A percentile compares a stretch with the other conserved stretches of the same genome.
phyloP scores from a whole-genome alignment of 495 filamentous ascomycete genomes.

The Lepraria neglecta region DNA sequence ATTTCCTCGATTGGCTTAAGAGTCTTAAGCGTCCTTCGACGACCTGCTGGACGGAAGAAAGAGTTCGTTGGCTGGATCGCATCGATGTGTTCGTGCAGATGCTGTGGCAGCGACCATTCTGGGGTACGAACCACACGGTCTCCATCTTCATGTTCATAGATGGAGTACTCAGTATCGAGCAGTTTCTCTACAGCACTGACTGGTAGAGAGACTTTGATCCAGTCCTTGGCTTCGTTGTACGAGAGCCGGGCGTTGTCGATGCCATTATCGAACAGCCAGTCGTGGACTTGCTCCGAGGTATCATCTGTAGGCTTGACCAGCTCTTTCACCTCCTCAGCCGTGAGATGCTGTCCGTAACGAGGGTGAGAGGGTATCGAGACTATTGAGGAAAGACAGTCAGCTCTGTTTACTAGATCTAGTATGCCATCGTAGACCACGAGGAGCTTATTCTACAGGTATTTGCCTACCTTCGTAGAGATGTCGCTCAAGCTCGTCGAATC shows the following conservation, averaged over 20 bases:
- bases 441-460: background rate
- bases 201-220: slow-evolving; percentile 36
- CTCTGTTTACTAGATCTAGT: background rate
- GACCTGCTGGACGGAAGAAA: slow-evolving; percentile 39
- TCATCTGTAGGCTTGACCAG: slow-evolving; percentile 35
- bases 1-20: slow-evolving; percentile 17
- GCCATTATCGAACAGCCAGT: slow-evolving; percentile 41
- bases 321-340: slow-evolving; percentile 35
- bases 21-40: slow-evolving; percentile 19
- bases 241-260: slow-evolving; percentile 20
- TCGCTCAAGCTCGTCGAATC: slow-evolving; percentile 38
- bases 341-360: slow-evolving; percentile 42
- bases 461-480: slow-evolving; percentile 38
- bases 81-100: slow-evolving; percentile 52
- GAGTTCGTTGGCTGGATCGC: slow-evolving; percentile 64
- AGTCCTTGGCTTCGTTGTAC: slow-evolving; percentile 39
- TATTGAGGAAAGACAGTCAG: slow-evolving; percentile 12
- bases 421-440: too few species aligned
- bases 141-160: slow-evolving; percentile 39
- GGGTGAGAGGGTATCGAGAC: slow-evolving; percentile 39
- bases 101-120: slow-evolving; percentile 48
- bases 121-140: slow-evolving; percentile 35
- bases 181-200: slow-evolving; percentile 35
- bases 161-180: slow-evolving; percentile 40
- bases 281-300: slow-evolving; percentile 32